Evolutionary conservation across 495 filamentous ascomycete genomes (phyloP), one percentile per base, ranked within the genome.

Genomic region (Hypoxylon fragiforme): DNA sequence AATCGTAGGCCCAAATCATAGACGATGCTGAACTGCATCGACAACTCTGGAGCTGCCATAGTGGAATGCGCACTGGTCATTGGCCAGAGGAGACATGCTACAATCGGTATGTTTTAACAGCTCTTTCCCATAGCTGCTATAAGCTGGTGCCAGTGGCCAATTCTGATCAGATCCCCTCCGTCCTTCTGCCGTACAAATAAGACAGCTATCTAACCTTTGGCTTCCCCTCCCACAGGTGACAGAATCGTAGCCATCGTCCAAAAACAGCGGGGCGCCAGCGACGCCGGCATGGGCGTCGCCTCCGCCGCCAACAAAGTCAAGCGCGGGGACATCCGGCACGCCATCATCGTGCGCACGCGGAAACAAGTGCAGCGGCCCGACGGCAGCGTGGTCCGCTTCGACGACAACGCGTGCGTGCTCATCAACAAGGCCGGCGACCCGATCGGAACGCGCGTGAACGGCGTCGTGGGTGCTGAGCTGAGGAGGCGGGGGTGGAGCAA

Each of bases 1-100:
- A 35, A 61, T 24, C 12, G 3, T 1, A 18, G 26, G 30, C 36
- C 18, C 34, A 20, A 49, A 50, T n/a, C n/a, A 15, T 69, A 99
- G 95, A 89, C 92, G 73, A 88, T 99, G 87, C 81, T 97, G 56
- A 97, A 91, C 71, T 97, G 95, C 85, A 97, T 99, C 84, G 95
- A 99, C 86, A 99, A 99, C 81, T 97, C 95, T 41, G 95, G 95
- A 68, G 95, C 95, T 64, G 92, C 95, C 52, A 74, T 99, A 60
- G 95, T 97, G 75, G 95, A 99, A 75, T 99, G 95, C 75, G 88
- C 89, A 66, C 85, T 89, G 68, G 88, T 97, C 38, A 72, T 97
- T 60, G 88, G 87, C 68, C 92, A 92, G 82, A 95, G 96, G 75
- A 78, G 87, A 49, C 80, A 86, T 54, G 95, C 94, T 39, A 89